Evolutionary conservation across 805 yeast species (phyloP).

Genomic region (Candida ficus): DNA sequence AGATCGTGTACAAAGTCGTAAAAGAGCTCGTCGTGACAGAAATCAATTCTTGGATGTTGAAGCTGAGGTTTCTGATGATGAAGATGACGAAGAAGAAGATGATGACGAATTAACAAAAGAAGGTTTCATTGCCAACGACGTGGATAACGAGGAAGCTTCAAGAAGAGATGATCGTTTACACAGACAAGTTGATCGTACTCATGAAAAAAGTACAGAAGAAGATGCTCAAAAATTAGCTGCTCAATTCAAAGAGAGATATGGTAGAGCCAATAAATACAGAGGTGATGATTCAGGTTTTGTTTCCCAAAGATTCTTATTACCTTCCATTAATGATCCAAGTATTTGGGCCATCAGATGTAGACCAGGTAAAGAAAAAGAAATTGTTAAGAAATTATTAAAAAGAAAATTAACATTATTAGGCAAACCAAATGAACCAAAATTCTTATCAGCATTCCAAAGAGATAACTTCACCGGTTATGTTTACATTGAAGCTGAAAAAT

Average conservation of each 20-base stretch:
- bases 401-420: constrained; percentile 76
- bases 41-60: constrained; percentile 93
- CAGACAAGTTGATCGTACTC: constrained; percentile 83
- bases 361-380: constrained; percentile 87
- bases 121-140: constrained; percentile 77
- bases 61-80: constrained; percentile 98
- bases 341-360: constrained; percentile 95
- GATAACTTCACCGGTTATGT: constrained; percentile 89
- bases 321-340: constrained; percentile 93
- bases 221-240: constrained; percentile 94
- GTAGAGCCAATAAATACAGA: constrained; percentile 78
- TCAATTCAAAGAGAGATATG: constrained; percentile 86
- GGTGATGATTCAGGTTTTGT: constrained; percentile 80
- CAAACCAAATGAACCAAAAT: constrained; percentile 74
- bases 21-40: constrained; percentile 43
- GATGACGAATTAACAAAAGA: constrained; percentile 83
- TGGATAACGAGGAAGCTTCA: constrained; percentile 46
- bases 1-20: constrained; percentile 40
- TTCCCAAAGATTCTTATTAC: constrained; percentile 88
- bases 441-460: constrained; percentile 87
- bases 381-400: constrained; percentile 78
- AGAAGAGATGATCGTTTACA: constrained; percentile 73
- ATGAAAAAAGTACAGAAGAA: constrained; percentile 83
- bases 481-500: constrained; percentile 89
- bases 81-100: constrained; percentile 94